Evolutionary conservation across 371 early-diverging fungal genomes (phyloP), one percentile per base, ranked within the genome.

Genomic region (Mortierella sp.): DNA sequence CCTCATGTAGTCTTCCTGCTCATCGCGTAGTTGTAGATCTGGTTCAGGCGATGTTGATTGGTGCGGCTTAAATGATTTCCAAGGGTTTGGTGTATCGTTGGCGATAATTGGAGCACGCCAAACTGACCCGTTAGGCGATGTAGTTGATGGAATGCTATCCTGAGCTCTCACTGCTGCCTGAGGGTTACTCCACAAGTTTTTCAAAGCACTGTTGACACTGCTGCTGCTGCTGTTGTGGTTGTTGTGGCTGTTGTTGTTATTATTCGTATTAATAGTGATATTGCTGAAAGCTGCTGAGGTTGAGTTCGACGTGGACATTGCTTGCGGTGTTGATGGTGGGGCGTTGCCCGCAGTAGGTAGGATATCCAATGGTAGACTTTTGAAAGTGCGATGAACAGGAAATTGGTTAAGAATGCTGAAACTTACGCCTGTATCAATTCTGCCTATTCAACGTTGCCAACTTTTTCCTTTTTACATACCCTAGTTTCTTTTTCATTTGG

Each of bases 401-500:
- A 22, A 1, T 22, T 52, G n/a, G 47, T 47, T 18, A 22, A 22
- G 1, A 28, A 28, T 11, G 3, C 1, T n/a, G 40, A n/a, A 4
- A 9, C 24, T 24, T 35, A 8, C 6, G 35, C 35, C 35, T 35
- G 35, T 35, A 35, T 35, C 35, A 35, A 35, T 35, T 35, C 35
- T 35, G 35, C 35, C 35, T 35, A 14, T 22, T 37, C 24, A 40
- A 62, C 20, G 28, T 45, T 5, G 45, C 12, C 18, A 45, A 45
- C 12, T 35, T 35, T 35, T 35, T 35, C 35, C 6, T 8, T 8
- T 35, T 28, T 10, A 57, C 68, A 22, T 75, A 76, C 83, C 77
- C 75, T 20, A 81, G 68, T 1, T 73, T 73, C 39, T 81, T 68
- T 51, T 76, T 72, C 76, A 81, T 75, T 43, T 81, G 76, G 58